Evolutionary conservation across 768 basidiomycete genomes (phyloP), one percentile per base, ranked within the genome.

Genomic region (Tephrocybe sp.): DNA sequence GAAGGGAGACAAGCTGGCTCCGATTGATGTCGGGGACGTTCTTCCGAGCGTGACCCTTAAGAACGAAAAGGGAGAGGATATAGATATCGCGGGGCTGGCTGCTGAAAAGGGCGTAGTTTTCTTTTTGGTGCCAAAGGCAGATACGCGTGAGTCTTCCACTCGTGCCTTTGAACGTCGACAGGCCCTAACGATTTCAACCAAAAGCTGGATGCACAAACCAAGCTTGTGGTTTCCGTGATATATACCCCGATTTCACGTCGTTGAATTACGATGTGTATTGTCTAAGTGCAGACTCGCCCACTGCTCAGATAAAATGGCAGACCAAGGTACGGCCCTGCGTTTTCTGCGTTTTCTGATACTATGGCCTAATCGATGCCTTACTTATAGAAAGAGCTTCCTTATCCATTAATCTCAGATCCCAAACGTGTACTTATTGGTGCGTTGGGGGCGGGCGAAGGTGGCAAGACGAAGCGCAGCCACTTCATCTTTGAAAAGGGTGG

Each of bases 401-500:
- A 92, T 63, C 80, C 86, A 3, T 73, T 97, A 1, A 76, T 98
- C 24, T 95, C 91, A 5, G 94, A 98, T 64, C 91, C 86, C n/a
- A 82, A 92, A 63, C 81, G 85, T 40, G 64, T 74, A 19, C 74
- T 97, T 24, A 90, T 97, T 56, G 76, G 77, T 27, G 87, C 83
- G 2, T 76, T 98, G 22, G 94, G 94, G 13, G 91, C 91, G 12
- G 84, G 78, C 0, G 80, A 80, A 29, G 84, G 84, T 8, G 88
- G 85, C 29, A 89, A 82, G 72, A 91, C 91, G 45, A 91, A 90
- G 70, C 82, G 94, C 12, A 93, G 90, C 56, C 93, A 95, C 66
- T 97, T 95, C 67, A 81, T 97, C 57, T 95, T 97, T 58, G 89
- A 83, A 57, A 88, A 90, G 65, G 93, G 91, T 5, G 94, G 94